Percentiles rank a stretch among this genome's conserved stretches.
These are phyloP conservation scores for Sutorius eximius DNA, from an alignment of 1,284 basidiomycete species.

Conservation along the genomic window DNA sequence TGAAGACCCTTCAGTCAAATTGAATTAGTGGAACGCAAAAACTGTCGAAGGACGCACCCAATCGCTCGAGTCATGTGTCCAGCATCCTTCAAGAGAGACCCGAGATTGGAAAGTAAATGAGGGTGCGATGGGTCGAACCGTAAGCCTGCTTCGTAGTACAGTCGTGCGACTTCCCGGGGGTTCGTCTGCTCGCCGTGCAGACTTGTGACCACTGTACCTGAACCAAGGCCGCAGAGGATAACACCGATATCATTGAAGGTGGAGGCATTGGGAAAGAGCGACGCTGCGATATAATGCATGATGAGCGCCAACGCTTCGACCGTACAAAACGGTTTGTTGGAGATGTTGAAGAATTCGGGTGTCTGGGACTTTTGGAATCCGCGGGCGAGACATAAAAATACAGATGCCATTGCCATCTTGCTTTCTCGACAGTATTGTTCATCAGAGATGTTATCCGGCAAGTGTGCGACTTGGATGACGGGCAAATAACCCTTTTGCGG, in stretches of 20 bases:
- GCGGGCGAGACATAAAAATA: conserved; percentile 58
- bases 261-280: conserved; percentile 53
- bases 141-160: conserved; percentile 57
- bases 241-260: conserved; percentile 66
- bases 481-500: conserved; percentile 39
- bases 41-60: conserved; percentile 34
- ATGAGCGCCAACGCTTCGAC: conserved; percentile 50
- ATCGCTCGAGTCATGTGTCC: conserved; percentile 54
- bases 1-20: conserved; percentile 18
- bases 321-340: conserved; percentile 41
- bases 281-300: conserved; percentile 58
- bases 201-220: conserved; percentile 26
- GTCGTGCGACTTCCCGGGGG: conserved; percentile 45
- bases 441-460: conserved; percentile 22
- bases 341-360: conserved; percentile 28
- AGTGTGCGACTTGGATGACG: conserved; percentile 32
- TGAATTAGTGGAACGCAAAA: conserved; percentile 7
- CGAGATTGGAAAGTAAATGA: conserved; percentile 61
- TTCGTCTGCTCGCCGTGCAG: conserved; percentile 18
- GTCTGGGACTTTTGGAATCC: conserved; percentile 42
- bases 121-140: conserved; percentile 55
- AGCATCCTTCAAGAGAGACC: conserved; percentile 60
- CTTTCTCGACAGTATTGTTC: conserved; percentile 25
- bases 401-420: conserved; percentile 49
- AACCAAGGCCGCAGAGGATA: conserved; percentile 49